These are phyloP conservation scores for Hymenoscyphus occultus DNA, from an alignment of 2,329 filamentous ascomycete species.

Conservation along the genomic window DNA sequence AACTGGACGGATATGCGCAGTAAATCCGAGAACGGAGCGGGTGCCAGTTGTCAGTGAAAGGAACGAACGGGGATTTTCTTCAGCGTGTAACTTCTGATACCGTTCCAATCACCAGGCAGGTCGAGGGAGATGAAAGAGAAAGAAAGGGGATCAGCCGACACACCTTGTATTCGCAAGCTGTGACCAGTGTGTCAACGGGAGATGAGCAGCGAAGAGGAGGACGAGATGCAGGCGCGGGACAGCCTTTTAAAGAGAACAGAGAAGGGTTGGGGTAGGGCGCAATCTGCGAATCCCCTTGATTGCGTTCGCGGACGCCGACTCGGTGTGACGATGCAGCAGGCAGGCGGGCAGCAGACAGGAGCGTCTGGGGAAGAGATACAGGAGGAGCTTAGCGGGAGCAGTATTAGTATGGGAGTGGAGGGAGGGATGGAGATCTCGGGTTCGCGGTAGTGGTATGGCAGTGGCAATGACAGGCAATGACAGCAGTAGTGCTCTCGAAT, in stretches of 20 bases:
- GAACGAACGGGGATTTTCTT: conserved; percentile 8
- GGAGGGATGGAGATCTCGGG: background rate
- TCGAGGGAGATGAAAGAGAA: background rate
- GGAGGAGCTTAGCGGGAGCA: background rate
- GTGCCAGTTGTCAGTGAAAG: conserved; percentile 13
- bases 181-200: background rate
- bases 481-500: background rate
- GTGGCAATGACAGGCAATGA: background rate
- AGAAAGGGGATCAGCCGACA: conserved; percentile 13
- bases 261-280: too few relatives aligned
- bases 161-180: conserved; percentile 5
- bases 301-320: background rate
- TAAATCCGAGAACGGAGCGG: conserved; percentile 9
- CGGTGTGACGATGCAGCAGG: conserved; percentile 13
- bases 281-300: background rate
- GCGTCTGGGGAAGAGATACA: background rate
- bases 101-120: conserved; percentile 7
- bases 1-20: conserved; percentile 10
- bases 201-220: conserved; percentile 6
- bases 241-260: background rate
- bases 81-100: conserved; percentile 8
- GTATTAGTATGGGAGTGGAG: background rate
- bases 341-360: background rate
- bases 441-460: background rate
- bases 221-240: conserved; percentile 4